Evolutionary conservation across 2,329 filamentous ascomycete species (phyloP).

Genomic region (Paraphaeosphaeria minitans): DNA sequence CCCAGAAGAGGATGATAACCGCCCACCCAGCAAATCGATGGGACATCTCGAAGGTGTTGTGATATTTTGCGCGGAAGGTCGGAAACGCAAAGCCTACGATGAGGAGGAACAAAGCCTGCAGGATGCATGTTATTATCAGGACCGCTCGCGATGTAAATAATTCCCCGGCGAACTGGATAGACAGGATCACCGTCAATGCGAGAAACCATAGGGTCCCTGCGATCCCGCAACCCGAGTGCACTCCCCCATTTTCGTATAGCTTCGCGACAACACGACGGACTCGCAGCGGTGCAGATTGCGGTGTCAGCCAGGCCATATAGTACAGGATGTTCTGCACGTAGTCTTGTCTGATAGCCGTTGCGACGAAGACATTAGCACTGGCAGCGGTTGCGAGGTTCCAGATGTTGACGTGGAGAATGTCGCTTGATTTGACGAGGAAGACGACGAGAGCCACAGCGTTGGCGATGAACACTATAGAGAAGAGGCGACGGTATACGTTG

Average conservation of each 20-base stretch:
- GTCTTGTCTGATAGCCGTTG: conserved; percentile 21
- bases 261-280: conserved; percentile 17
- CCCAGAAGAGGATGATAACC: conserved; percentile 24
- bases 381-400: conserved; percentile 27
- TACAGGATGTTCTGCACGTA: conserved; percentile 23
- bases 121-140: conserved; percentile 12
- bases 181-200: conserved; percentile 39
- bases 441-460: not conserved
- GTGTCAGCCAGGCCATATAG: conserved; percentile 18
- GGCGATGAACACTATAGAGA: not conserved
- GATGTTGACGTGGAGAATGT: not conserved
- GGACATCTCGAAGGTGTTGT: conserved; percentile 25
- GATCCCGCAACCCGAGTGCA: conserved; percentile 24
- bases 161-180: conserved; percentile 21
- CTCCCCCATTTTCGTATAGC: conserved; percentile 24
- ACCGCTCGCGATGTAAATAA: conserved; percentile 11
- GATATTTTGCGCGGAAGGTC: conserved; percentile 13
- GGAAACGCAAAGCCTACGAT: conserved; percentile 17
- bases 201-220: conserved; percentile 45
- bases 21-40: conserved; percentile 28
- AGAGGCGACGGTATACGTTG: conserved; percentile 3
- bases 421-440: not conserved
- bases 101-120: conserved; percentile 12
- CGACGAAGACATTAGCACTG: conserved; percentile 26
- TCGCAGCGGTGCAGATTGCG: conserved; percentile 12